Base-by-base conservation (phyloP, 1,284 basidiomycete genomes). In the Vanrija sp. region DNA sequence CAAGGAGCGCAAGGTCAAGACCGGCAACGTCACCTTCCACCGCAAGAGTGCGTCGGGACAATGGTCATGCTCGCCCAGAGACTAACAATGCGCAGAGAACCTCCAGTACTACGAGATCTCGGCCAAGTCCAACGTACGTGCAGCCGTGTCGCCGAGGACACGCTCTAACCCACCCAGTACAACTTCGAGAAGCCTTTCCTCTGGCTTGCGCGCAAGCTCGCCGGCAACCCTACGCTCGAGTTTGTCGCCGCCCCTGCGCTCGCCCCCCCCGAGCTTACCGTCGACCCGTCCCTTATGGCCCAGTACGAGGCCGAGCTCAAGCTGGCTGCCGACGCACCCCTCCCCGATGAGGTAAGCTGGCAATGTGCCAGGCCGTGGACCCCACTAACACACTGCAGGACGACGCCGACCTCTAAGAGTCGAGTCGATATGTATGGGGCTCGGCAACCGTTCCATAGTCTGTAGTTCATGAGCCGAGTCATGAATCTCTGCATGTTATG, bases 101-200 rank as follows among this genome's bases (percentile, higher is more conserved):
- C 84, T 99, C 56, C 96, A 98, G 78, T 99, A 99, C 83, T 98
- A 95, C 76, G 96, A 99, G 75, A 98, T 99, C 71, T 98, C 94
- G 6, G 96, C 96, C 62, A 98, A 98, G 80, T 97, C 92, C 50
- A 99, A 99, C 84, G 67, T 68, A 42, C 52, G 65, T 54, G 4
- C 5, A 18, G 8, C 42, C 18, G 45, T 14, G 15, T 12, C 5
- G 23, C 35, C 42, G 18, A 10, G 36, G 6, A 41, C 19, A 15
- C 25, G 2, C 8, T 23, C 53, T 55, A n/a, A 53, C 54, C 38
- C 15, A 45, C 24, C 4, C 45, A 69, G 67, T 99, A 98, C 81
- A 99, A 99, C 84, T 98, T 98, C 74, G 96, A 99, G 81, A 98
- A 98, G 79, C 96, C 96, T 47, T 98, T 98, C 91, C 84, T 98